These are phyloP conservation scores for Corymbia calophylla DNA, from an alignment of 441 rosid species.

Conservation along the genomic window DNA sequence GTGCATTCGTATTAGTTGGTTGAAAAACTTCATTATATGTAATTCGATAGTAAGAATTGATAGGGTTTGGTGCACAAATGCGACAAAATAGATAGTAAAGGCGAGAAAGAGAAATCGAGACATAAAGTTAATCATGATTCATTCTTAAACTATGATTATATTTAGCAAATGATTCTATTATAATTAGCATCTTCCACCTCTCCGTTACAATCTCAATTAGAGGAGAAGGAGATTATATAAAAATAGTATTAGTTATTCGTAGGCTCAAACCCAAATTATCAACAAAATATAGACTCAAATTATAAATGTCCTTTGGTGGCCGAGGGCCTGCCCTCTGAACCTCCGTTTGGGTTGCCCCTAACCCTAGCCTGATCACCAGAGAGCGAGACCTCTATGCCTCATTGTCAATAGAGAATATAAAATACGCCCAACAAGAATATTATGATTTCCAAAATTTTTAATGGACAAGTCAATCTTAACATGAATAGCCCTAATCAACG, in stretches of 20 bases:
- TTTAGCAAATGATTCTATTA: no score
- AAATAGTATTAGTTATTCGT: no score
- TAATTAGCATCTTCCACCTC: not conserved
- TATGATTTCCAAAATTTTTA: no score
- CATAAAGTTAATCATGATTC: no score
- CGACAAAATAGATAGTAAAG: not conserved
- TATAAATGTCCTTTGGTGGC: fast-evolving
- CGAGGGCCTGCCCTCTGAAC: fast-evolving
- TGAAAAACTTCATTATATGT: not conserved
- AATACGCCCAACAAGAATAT: fast-evolving
- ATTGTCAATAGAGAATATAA: fast-evolving
- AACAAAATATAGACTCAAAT: not conserved
- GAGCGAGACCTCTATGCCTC: fast-evolving
- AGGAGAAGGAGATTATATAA: not conserved
- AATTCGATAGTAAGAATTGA: not conserved
- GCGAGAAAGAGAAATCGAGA: fast-evolving
- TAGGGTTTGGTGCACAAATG: not conserved
- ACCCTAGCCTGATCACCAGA: fast-evolving
- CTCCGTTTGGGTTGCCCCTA: not conserved
- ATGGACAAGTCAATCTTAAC: fast-evolving
- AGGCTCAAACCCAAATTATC: not conserved
- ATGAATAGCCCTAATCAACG: not conserved
- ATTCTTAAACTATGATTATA: not conserved
- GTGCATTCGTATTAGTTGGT: not conserved
- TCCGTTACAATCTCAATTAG: not conserved